Percentiles rank a stretch among this genome's conserved stretches.
These are phyloP conservation scores for Psilocybe cyanescens DNA, from an alignment of 768 basidiomycete species.

Conservation along the genomic window DNA sequence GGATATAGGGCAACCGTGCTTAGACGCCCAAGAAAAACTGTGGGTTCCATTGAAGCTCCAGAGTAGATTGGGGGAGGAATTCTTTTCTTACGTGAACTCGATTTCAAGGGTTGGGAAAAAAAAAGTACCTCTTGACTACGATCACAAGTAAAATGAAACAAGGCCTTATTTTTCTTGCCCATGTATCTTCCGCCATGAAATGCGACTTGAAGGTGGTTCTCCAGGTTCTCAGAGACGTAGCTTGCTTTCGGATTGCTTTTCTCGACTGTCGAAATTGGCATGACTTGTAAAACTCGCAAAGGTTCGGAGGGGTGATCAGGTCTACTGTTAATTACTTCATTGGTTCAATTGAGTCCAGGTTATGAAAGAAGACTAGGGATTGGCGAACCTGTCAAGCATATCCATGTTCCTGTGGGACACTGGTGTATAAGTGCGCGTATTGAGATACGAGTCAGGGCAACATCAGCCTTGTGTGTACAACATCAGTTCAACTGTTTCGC, in stretches of 20 bases:
- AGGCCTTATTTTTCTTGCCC: conserved; percentile 29
- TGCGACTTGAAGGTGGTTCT: conserved; percentile 30
- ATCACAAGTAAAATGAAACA: conserved; percentile 31
- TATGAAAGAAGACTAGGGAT: not conserved
- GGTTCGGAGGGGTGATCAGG: conserved; percentile 38
- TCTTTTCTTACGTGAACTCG: not conserved
- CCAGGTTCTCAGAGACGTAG: conserved; percentile 10
- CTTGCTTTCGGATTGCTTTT: conserved; percentile 19
- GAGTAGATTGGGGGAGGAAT: conserved; percentile 13
- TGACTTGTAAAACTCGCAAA: conserved; percentile 35
- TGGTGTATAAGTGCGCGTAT: conserved; percentile 13
- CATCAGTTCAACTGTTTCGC: not conserved
- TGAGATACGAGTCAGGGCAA: not conserved
- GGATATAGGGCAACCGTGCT: conserved; percentile 24
- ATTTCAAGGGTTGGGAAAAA: not conserved
- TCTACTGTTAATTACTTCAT: conserved; percentile 27
- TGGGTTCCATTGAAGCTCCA: conserved; percentile 31
- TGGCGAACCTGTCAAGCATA: conserved; percentile 32
- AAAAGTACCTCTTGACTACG: not conserved
- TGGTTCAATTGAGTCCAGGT: not conserved
- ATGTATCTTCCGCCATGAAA: conserved; percentile 35
- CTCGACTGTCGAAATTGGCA: conserved; percentile 32
- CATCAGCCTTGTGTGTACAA: not conserved
- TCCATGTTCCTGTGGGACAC: conserved; percentile 35
- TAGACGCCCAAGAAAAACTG: conserved; percentile 29